Evolutionary conservation across 371 early-diverging fungal species (phyloP), one percentile per base, ranked within the genome.

Genomic region (Mucor racemosus): DNA sequence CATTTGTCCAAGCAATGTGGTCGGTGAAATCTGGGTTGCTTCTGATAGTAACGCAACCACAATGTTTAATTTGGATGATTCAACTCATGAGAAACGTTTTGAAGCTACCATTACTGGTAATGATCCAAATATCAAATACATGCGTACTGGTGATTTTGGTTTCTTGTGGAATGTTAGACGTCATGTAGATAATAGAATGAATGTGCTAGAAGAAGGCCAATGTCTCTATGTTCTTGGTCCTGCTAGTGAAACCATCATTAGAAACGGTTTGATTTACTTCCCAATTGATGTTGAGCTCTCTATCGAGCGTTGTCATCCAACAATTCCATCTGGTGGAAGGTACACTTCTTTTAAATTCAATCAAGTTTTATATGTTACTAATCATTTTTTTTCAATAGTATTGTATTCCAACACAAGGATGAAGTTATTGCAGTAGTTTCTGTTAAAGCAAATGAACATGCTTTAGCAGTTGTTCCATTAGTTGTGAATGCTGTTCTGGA

Each of bases 1-100:
- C 15, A 77, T 91, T 6, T 89, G 92, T 68, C 81, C 87, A 4
- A 87, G 89, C 15, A 87, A 93, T 55, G 85, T 86, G 56, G 76
- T 94, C 33, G 96, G 96, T 54, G 96, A 95, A 78, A 91, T 96
- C 11, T 95, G 95, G 94, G 93, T 96, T 4, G 82, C 88, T 10
- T 88, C 88, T 7, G 87, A 88, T n/a, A 81, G 84, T 39, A 91
- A 87, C 66, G 84, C 84, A 8, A 79, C 80, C 41, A 74, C 79
- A 1, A 76, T 80, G 48, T 75, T 77, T 55, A 75, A 77, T 8
- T 53, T 75, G 10, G 76, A 75, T 57, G 74, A 71, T 40, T 36
- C 35, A 3, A 57, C 69, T 10, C 76, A 77, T 50, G 65, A 44
- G 5, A 64, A 65, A 13, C 63, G 71, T 55, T 84, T 80, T 64